Evolutionary conservation across 2,329 filamentous ascomycete species (phyloP), one percentile per base, ranked within the genome.

Genomic region (Tolypocladium paradoxum): DNA sequence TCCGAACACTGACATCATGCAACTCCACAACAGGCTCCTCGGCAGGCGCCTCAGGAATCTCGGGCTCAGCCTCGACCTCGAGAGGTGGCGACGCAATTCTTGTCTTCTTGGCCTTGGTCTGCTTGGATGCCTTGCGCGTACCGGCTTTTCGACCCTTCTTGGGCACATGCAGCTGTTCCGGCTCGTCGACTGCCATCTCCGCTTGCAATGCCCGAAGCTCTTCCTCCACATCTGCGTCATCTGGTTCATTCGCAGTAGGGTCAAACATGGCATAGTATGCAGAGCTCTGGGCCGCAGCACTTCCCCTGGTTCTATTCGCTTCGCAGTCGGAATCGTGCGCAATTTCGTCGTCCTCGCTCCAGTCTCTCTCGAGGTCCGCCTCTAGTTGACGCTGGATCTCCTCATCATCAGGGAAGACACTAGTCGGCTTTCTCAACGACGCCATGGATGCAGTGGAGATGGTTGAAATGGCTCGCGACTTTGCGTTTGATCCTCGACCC

Each of bases 301-400:
- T 65, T 37, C 59, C 57, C 57, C 66, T 68, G 14, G 58, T 33
- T 53, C 56, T 57, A 35, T 51, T 70, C 8, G 34, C 64, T 69
- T 72, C 75, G 0, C 71, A 71, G 49, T 77, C 75, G 6, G 73
- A 77, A 54, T 77, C 72, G 6, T 70, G 68, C 5, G 68, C 68
- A 8, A 74, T 65, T 35, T 75, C 73, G 46, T 82, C 79, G 16
- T 78, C 75, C 33, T 83, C 77, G 2, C 74, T 76, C 29, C 78
- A 62, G 1, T 75, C 78, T 33, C 75, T 71, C 45, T 84, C 79
- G 11, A 88, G 73, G 54, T 86, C 85, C 2, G 79, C 82, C 61
- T 86, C 78, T 1, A 88, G 71, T 49, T 81, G 81, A 24, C 78
- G 77, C 50, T 88, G 82, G 37, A 88, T 77, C 57, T 87, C 84